Evolutionary conservation across 1,139 yeast species (phyloP), one percentile per base, ranked within the genome.

Genomic region (Protomyces arabidopsidicola): DNA sequence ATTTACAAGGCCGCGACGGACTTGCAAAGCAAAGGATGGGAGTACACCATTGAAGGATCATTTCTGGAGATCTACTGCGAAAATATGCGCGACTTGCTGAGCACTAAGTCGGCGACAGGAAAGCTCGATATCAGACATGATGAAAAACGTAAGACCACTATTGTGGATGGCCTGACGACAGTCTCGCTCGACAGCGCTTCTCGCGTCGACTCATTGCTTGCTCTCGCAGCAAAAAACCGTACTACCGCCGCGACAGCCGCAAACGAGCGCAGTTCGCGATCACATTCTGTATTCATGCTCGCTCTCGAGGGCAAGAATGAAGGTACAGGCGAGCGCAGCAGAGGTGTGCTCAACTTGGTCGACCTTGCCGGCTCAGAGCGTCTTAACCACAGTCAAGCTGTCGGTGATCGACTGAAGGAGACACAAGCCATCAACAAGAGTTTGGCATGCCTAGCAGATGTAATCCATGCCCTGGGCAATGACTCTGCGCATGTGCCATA

Each of bases 321-420:
- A 2, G 72, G 73, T 10, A 84, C 87, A 0, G 83, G 83, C 0
- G 81, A 81, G 52, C 66, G 65, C 0, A 76, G 85, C 27, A 75
- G 78, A 20, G 96, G 97, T 1, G 81, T 83, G 1, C 77, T 90
- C 65, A 89, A 88, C 70, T 75, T 90, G 57, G 84, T 90, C 55
- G 97, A 90, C 74, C 77, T 90, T 67, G 97, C 97, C 0, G 97
- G 97, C 8, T 86, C 95, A 0, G 99, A 93, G 75, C 79, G 98
- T 65, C 77, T 91, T n/a, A 75, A 85, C 14, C 81, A 82, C 24
- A 87, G 96, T 0, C 68, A 68, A 27, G 68, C 70, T 18, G 95
- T 84, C 0, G 97, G 97, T 0, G 90, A 87, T 12, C 76, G 98
- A 55, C 76, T 93, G 31, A 83, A 83, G 69, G 98, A 93, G 74